Evolutionary conservation across 805 yeast genomes (phyloP), one percentile per base, ranked within the genome.

Genomic region (Yarrowia deformans): DNA sequence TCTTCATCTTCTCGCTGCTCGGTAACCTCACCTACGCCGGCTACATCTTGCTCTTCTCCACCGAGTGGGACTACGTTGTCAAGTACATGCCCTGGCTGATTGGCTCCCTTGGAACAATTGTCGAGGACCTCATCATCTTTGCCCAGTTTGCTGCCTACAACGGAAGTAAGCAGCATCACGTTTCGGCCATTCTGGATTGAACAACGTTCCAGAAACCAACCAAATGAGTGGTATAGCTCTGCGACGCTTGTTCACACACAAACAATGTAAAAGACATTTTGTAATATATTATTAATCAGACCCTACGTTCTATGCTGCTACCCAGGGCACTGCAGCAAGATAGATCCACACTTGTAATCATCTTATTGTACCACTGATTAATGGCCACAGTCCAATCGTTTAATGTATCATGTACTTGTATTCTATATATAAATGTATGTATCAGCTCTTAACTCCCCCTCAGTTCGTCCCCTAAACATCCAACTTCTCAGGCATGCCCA

Each of bases 11-110:
- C 72, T 88, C 93, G 39, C 84, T 90, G 10, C 79, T 89, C 73
- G 96, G 95, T 19, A 90, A 90, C 76, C 75, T 90, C 71, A 88
- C 94, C 5, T 90, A 89, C 74, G 90, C 93, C 29, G 84, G 87
- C 60, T 93, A 90, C 75, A 90, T 90, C 68, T 78, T 90, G 70
- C 81, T 88, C 71, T 90, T 84, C 77, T 81, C 93, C 73, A 82
- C 82, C 60, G 94, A 90, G 75, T 73, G 80, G 71, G 81, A 83
- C 43, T 90, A 90, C 79, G 73, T 90, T 52, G 74, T 82, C 70
- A 80, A 87, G 70, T 90, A 90, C 78, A 74, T 88, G 71, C 87
- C 93, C 70, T 90, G 96, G 96, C 81, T 90, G 72, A 76, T 90
- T 72, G 96, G 96, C 2, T 87, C 93, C 1, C 78, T 90, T 69